Conservation (phyloP, 306 rosid genomes). For the Inga oerstediana region DNA sequence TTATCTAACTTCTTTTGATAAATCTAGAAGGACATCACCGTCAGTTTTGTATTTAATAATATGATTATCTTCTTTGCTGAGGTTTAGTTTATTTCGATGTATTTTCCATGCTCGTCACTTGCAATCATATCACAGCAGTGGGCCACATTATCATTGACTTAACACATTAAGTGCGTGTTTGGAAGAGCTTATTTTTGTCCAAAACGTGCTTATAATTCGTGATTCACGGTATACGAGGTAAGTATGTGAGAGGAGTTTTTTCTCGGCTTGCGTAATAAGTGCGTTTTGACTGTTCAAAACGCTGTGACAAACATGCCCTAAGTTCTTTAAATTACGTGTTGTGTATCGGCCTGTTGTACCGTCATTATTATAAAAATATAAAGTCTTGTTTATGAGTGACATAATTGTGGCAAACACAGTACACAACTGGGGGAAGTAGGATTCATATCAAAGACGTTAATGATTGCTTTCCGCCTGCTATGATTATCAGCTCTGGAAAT, state of each 20-base stretch:
- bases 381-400: neutral
- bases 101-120: neutral
- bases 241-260: too few relatives aligned
- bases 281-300: too few relatives aligned
- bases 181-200: too few relatives aligned
- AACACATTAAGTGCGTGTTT: neutral
- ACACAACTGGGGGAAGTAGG: neutral
- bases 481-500: neutral
- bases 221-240: too few relatives aligned
- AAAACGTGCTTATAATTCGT: too few relatives aligned
- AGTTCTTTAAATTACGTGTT: neutral
- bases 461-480: neutral
- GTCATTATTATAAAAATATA: constrained; percentile 1
- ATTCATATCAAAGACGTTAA: neutral
- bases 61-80: neutral
- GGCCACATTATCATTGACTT: constrained; percentile 23
- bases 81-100: neutral
- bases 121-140: neutral
- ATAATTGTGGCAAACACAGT: neutral
- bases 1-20: neutral
- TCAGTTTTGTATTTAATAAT: neutral
- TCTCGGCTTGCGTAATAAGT: too few relatives aligned
- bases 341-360: constrained; percentile 8
- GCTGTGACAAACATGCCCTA: too few relatives aligned
- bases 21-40: neutral